Base-by-base conservation (phyloP, 2,329 filamentous ascomycete species). In the Penicillium sp. region DNA sequence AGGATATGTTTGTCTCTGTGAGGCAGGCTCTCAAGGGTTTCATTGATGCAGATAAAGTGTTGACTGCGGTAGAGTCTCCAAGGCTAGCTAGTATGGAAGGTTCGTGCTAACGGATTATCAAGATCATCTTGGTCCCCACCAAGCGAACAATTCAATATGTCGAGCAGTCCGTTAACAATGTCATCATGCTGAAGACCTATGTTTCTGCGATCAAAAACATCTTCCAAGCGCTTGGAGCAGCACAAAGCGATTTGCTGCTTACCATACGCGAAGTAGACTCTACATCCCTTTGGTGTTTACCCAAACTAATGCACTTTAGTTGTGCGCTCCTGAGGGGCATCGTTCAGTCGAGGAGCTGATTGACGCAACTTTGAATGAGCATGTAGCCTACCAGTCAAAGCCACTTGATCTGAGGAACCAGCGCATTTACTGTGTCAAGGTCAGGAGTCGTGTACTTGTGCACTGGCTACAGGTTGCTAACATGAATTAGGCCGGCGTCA, bases 401-500 rank as follows among this genome's bases (percentile, higher is more conserved):
- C 88, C 94, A 0, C 79, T 97, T 5, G 93, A 97, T 58, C 79
- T 96, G 54, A 84, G 92, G 15, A 96, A 97, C 58, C 93, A 97
- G 68, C 82, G 93, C 59, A 90, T 88, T 0, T 97, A 95, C 75
- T 93, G 93, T 23, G 87, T 97, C 32, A 94, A 88, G 76, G 85
- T 86, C 66, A 40, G n/a, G 15, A 3, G n/a, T 42, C 3, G 5
- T 15, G 7, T 29, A 27, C 9, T 23, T 9, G 35, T 27, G 12
- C 5, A 29, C 9, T 29, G 4, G 5, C 34, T 46, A 25, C 6
- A 9, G 63, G 68, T 32, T 71, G 58, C 42, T 58, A 35, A 62
- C 61, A 45, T 13, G 37, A 35, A 5, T 8, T 61, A 90, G 82
- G 85, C 90, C 44, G 90, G 90, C 0, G 85, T 94, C 40, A 91